Evolutionary conservation across 331 rosid species (phyloP).

Genomic region (Telfairia occidentalis): DNA sequence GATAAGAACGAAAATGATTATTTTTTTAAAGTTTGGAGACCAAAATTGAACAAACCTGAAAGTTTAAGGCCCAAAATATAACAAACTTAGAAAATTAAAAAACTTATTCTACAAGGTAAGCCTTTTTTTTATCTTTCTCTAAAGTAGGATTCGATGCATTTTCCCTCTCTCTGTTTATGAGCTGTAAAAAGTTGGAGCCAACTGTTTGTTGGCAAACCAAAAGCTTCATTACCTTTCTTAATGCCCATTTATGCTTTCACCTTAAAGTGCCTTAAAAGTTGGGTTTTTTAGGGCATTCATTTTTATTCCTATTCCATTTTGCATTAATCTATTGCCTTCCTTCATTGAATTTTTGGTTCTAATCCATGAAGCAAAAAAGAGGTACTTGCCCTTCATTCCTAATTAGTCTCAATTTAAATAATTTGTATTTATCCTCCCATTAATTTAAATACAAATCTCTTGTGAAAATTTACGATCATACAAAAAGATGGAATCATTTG

Average conservation of each 20-base stretch:
- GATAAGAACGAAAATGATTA: too few relatives aligned
- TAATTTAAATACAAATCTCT: too few relatives aligned
- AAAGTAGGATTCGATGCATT: background rate
- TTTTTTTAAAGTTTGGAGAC: too few relatives aligned
- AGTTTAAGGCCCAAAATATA: too few relatives aligned
- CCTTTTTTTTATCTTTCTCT: background rate
- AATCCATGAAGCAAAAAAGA: background rate
- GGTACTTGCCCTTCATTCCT: too few relatives aligned
- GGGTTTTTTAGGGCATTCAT: background rate
- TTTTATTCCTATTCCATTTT: background rate
- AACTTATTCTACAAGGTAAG: background rate
- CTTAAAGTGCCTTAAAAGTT: background rate
- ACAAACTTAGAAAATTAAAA: too few relatives aligned
- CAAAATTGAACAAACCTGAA: too few relatives aligned
- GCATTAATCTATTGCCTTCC: background rate
- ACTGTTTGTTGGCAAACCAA: background rate
- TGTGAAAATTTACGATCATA: background rate
- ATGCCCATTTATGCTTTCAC: background rate
- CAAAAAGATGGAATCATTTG: too few relatives aligned
- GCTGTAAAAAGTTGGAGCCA: background rate
- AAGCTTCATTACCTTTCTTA: background rate
- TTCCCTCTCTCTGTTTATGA: background rate
- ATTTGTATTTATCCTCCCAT: too few relatives aligned
- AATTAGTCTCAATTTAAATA: background rate
- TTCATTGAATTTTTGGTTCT: background rate